A percentile compares a stretch with the other conserved stretches of the same genome.
Evolutionary conservation across 192 early-diverging fungal species (phyloP).

Genomic region (Coemansia sp.): DNA sequence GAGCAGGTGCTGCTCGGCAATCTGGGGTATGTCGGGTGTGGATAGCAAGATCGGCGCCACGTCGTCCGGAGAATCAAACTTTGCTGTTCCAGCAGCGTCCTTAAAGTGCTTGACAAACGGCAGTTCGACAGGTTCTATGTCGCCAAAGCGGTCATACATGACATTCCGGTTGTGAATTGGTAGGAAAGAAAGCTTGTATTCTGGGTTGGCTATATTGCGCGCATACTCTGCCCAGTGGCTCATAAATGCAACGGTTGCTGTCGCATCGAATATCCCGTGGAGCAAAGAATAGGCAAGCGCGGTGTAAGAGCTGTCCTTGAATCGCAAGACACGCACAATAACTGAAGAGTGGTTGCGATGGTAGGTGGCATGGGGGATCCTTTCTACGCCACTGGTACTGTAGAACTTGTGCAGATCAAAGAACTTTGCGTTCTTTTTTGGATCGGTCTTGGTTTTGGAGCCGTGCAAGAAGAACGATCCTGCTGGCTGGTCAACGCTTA

Average conservation of each 20-base stretch:
- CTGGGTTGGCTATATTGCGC: slow-evolving; percentile 22
- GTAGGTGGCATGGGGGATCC: slow-evolving; percentile 32
- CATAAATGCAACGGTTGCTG: slow-evolving; percentile 18
- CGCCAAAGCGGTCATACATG: slow-evolving; percentile 29
- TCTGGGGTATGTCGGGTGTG: slow-evolving; percentile 20
- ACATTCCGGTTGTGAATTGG: slow-evolving; percentile 29
- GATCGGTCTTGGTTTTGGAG: not conserved
- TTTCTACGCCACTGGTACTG: slow-evolving; percentile 16
- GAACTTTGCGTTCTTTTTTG: slow-evolving; percentile 19
- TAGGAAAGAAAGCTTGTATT: slow-evolving; percentile 10
- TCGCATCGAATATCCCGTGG: slow-evolving; percentile 45
- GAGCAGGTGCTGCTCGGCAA: slow-evolving; percentile 43
- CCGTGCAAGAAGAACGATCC: slow-evolving; percentile 28
- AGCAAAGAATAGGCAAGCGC: slow-evolving; percentile 34
- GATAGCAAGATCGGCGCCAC: slow-evolving; percentile 41
- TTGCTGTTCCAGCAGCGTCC: slow-evolving; percentile 8
- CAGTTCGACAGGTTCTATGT: slow-evolving; percentile 21
- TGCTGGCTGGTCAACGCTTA: slow-evolving; percentile 25
- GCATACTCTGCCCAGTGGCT: slow-evolving; percentile 45
- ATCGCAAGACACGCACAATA: slow-evolving; percentile 35
- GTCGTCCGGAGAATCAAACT: slow-evolving; percentile 10
- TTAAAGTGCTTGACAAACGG: slow-evolving; percentile 38
- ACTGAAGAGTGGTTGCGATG: slow-evolving; percentile 28
- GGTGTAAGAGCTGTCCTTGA: slow-evolving; percentile 33
- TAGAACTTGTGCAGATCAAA: slow-evolving; percentile 45